Evolutionary conservation across 1,284 basidiomycete genomes (phyloP), one percentile per base, ranked within the genome.

Genomic region (Anthracocystis setariae): DNA sequence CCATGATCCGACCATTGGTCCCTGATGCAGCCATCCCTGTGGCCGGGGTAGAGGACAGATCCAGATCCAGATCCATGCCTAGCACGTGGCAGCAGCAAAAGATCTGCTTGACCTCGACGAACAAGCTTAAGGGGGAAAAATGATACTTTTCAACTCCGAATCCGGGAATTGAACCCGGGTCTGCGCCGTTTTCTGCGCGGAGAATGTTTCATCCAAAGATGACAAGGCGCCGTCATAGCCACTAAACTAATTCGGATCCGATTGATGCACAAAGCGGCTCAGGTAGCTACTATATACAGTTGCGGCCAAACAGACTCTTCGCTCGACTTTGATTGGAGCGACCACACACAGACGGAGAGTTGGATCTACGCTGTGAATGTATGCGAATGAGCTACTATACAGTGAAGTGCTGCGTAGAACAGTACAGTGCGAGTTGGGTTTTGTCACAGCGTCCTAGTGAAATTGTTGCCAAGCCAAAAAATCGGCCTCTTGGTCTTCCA

Each of bases 141-240:
- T 8, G 24, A n/a, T 17, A 45, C 3, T n/a, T 27, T 15, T 33
- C 15, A 8, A 21, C 60, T 70, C 67, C 67, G 60, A 70, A 70
- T 71, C 68, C 68, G 68, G 68, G 68, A 71, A 71, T 71, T 65
- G 68, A 71, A 71, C 68, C 68, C 68, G 62, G 68, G 68, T 71
- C 68, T 71, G 68, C 68, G 62, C 68, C 68, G 67, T 56, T 42
- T 54, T 60, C 47, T 55, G 52, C 69, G 59, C 69, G 59, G 63
- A 63, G 59, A 66, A 47, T 13, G 15, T 17, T 53, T 15, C 39
- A 52, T 29, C 49, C 46, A 21, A 42, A 12, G 42, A 50, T 73
- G 70, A 73, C 70, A 73, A 73, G 70, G 70, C 65, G 70, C 70
- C 70, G 70, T 73, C 70, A 73, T 73, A 73, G 70, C 70, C 70